Percentiles rank a stretch among this genome's conserved stretches.
These are phyloP conservation scores for Penicillium frequentans DNA, from an alignment of 2,329 filamentous ascomycete species.

Conservation along the genomic window DNA sequence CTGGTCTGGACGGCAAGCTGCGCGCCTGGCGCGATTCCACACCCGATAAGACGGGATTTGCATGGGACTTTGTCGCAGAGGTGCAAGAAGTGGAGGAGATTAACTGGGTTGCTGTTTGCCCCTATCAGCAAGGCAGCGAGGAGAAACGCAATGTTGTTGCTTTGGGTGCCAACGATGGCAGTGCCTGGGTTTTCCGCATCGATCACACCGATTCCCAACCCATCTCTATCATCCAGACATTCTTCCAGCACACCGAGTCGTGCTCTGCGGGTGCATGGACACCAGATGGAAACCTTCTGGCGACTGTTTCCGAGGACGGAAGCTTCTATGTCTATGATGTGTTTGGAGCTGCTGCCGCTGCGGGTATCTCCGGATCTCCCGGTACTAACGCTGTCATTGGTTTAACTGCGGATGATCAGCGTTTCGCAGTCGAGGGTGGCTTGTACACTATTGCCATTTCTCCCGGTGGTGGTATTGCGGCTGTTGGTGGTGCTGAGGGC, in stretches of 20 bases:
- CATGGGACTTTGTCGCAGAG: conserved; percentile 70
- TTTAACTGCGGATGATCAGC: conserved; percentile 77
- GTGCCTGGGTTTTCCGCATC: conserved; percentile 93
- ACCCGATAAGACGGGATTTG: conserved; percentile 48
- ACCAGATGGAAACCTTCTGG: conserved; percentile 79
- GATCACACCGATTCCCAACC: conserved; percentile 64
- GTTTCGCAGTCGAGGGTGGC: conserved; percentile 88
- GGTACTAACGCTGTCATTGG: conserved; percentile 68
- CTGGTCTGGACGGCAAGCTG: conserved; percentile 81
- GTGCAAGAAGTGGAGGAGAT: conserved; percentile 91
- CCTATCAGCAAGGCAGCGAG: conserved; percentile 52
- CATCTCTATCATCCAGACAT: conserved; percentile 82
- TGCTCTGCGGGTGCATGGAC: conserved; percentile 93
- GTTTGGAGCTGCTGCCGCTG: conserved; percentile 73
- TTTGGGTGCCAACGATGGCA: conserved; percentile 84
- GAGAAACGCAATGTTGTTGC: conserved; percentile 78
- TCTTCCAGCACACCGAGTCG: conserved; percentile 82
- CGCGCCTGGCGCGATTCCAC: conserved; percentile 63
- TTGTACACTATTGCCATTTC: conserved; percentile 85
- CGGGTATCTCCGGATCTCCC: conserved; percentile 57
- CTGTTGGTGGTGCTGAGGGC: conserved; percentile 84
- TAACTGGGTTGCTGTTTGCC: conserved; percentile 82
- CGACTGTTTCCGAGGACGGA: conserved; percentile 84
- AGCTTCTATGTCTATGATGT: conserved; percentile 92
- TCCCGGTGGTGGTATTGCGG: conserved; percentile 74